Evolutionary conservation across 1,284 basidiomycete species (phyloP), one percentile per base, ranked within the genome.

Genomic region (Leucoagaricus sp.): DNA sequence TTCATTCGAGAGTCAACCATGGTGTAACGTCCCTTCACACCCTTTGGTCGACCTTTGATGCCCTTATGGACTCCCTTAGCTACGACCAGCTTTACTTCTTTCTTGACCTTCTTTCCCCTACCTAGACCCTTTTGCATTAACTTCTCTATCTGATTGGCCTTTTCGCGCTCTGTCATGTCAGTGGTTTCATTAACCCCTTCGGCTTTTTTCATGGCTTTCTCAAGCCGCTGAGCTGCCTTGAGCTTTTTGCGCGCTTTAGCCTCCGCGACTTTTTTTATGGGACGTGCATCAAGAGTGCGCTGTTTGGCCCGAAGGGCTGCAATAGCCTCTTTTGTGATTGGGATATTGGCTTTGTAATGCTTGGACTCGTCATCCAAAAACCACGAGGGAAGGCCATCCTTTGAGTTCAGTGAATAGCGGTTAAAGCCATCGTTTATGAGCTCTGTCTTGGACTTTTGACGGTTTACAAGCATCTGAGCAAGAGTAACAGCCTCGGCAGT

Each of bases 211-310:
- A 94, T 87, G 13, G 94, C 94, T 73, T 94, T 96, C 65, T 97
- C 93, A 19, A 98, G 75, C 49, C 88, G 80, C 65, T 93, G 89
- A 19, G 85, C 82, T 3, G 94, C 93, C 74, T 91, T 93, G 71
- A 93, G 77, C 79, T 99, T 99, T 78, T 99, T 99, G 60, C 97
- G 84, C 34, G 94, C 95, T 75, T 99, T 99, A 42, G 97, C 97
- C 76, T 99, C 97, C 17, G 96, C 97, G 10, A 99, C 83, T 80
- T 99, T 99, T 79, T 98, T 99, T 77, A 99, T 99, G 15, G 97
- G 97, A 12, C 97, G 86, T 2, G 96, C 96, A 69, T 99, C 95
- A 46, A 99, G 80, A 4, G 94, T 94, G 23, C 96, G 89, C 75
- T 97, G 93, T 69, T 91, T 93, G 15, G 92, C 94, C 33, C 93